Conservation (phyloP, 202 grass and related monocot species). For the Carex arenaria region DNA sequence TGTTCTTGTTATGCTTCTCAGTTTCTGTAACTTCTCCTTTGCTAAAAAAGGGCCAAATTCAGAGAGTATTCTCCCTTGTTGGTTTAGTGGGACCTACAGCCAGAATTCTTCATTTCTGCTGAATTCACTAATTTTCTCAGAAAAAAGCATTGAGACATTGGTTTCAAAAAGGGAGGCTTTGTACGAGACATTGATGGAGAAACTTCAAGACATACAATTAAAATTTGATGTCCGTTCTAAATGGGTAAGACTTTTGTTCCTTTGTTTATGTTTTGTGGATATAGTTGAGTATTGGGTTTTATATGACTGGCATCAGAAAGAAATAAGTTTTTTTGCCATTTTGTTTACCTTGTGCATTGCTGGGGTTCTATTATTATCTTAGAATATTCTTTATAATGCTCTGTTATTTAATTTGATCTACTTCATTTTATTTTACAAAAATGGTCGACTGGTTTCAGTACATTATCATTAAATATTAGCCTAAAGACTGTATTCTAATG, state of each 20-base stretch:
- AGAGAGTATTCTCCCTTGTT: slow-evolving; percentile 69
- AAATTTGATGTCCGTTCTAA: slow-evolving; percentile 23
- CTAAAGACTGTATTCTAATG: neutral
- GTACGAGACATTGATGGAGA: slow-evolving; percentile 71
- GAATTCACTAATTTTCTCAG: slow-evolving; percentile 79
- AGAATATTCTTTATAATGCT: neutral
- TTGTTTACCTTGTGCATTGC: neutral
- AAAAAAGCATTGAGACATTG: slow-evolving; percentile 46
- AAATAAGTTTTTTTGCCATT: neutral
- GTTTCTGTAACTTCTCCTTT: slow-evolving; percentile 53
- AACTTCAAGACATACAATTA: slow-evolving; percentile 40
- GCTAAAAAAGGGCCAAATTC: slow-evolving; percentile 43
- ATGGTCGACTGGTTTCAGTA: slow-evolving; percentile 31
- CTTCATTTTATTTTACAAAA: slow-evolving; percentile 33
- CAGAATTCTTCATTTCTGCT: slow-evolving; percentile 33
- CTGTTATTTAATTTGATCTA: neutral
- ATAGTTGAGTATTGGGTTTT: neutral
- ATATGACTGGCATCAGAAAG: neutral
- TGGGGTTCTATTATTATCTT: neutral
- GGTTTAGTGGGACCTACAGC: slow-evolving; percentile 40
- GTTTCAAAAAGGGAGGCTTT: slow-evolving; percentile 55
- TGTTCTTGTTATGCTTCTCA: slow-evolving; percentile 92
- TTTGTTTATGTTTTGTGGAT: neutral
- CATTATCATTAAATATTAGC: neutral
- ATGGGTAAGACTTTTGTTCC: slow-evolving; percentile 21